Base-by-base conservation (phyloP, 768 basidiomycete genomes). In the Pleurotus citrinopileatus region DNA sequence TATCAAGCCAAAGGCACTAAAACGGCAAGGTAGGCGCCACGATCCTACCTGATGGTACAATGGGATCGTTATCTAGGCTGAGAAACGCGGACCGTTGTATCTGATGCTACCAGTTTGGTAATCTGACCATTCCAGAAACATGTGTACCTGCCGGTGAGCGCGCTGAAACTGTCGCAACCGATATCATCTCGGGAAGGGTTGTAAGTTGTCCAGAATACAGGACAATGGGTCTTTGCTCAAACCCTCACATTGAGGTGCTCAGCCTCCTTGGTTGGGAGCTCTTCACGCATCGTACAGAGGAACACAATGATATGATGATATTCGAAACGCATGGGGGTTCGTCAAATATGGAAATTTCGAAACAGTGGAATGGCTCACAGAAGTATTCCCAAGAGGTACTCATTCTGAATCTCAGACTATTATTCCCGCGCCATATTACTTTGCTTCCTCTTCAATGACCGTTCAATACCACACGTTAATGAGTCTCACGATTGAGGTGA, bases 121-220 rank as follows among this genome's bases (percentile, higher is more conserved):
- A 47, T 47, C 17, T 43, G 15, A 20, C 20, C 45, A 28, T 47
- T 17, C 45, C 26, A 15, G 29, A 47, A 47, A 47, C 45, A 47
- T 47, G 42, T 44, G 42, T 44, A 44, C 42, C 42, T 44, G 42
- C 17, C 3, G 17, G 29, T 13, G 6, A 6, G 29, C 13, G 29
- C 29, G 29, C 23, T 44, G 22, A 44, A 20, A 20, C 42, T 44
- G 45, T 29, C 28, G 13, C 15, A 29, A 32, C 38, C 38, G 7
- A 40, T 10, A 44, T 44, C 25, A 25, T 23, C 42, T 44, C 42
- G 42, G 42, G 15, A 13, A 44, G 7, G 29, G 13, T 32, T 6
- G 13, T 13, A 32, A 6, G 29, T 32, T 32, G 29, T 32, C 29
- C 13, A 13, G 29, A 6, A 32, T 13, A 32, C 29, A 6, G 29